These are phyloP conservation scores for Solanum habrochaites DNA, from an alignment of 257 asterid species.

Conservation along the genomic window DNA sequence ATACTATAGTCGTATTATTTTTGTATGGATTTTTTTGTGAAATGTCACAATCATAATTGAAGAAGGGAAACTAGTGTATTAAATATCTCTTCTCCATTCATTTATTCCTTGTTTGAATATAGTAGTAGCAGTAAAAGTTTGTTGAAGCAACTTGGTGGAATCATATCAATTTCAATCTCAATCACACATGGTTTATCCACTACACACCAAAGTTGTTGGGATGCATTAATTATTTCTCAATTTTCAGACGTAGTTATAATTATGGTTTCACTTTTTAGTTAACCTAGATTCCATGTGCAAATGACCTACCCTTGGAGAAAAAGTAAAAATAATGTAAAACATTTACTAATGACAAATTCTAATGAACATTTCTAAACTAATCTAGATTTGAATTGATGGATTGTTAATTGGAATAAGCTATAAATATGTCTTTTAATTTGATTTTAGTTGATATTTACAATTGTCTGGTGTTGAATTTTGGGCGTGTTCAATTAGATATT, in stretches of 20 bases:
- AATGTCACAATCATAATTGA: neutral
- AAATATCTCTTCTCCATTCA: neutral
- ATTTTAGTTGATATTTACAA: too few relatives aligned
- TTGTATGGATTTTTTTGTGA: neutral
- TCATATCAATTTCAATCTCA: neutral
- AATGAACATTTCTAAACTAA: neutral
- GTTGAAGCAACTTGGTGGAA: neutral
- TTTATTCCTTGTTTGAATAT: neutral
- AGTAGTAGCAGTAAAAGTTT: neutral
- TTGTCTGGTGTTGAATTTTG: too few relatives aligned
- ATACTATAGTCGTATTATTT: too few relatives aligned
- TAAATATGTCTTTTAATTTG: too few relatives aligned
- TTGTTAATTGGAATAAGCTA: neutral
- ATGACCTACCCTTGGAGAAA: neutral
- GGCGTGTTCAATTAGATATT: rapidly evolving
- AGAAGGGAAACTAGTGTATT: neutral
- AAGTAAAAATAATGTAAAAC: neutral
- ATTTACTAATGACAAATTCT: neutral
- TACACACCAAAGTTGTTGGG: neutral
- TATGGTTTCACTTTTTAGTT: neutral
- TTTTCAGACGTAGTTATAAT: neutral
- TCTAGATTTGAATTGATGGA: neutral
- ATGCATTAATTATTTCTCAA: neutral
- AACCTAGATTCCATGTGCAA: neutral
- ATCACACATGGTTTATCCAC: neutral